Percentiles rank a stretch among this genome's conserved stretches.
These are phyloP conservation scores for Epichloe baconii DNA, from an alignment of 2,329 filamentous ascomycete species.

Conservation along the genomic window DNA sequence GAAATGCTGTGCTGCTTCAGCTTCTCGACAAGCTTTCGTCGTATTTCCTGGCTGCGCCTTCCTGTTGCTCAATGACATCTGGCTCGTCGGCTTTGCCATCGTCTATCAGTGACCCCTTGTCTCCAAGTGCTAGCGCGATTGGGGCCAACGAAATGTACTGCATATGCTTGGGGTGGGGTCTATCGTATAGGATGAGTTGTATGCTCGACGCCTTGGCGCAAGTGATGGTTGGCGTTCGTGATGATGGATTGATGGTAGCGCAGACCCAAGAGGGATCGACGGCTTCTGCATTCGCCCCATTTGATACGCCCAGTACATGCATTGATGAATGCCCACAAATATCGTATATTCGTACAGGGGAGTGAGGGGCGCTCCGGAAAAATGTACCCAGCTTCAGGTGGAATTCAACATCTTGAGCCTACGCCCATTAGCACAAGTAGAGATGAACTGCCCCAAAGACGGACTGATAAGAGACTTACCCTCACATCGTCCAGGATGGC, in stretches of 20 bases:
- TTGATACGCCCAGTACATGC: conserved; percentile 76
- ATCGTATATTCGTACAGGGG: conserved; percentile 66
- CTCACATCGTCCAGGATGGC: conserved; percentile 84
- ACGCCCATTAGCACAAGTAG: neutral
- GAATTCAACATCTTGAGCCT: conserved; percentile 73
- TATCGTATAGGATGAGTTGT: conserved; percentile 80
- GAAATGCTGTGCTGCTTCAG: conserved; percentile 77
- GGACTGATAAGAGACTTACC: conserved; percentile 36
- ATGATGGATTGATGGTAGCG: conserved; percentile 38
- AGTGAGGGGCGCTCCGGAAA: conserved; percentile 69
- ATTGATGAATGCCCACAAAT: conserved; percentile 73
- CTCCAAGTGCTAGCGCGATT: conserved; percentile 73
- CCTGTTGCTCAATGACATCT: conserved; percentile 60
- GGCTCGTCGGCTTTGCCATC: conserved; percentile 31
- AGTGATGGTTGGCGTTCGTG: conserved; percentile 54
- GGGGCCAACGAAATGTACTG: conserved; percentile 89
- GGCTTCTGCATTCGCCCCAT: conserved; percentile 38
- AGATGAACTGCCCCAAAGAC: neutral
- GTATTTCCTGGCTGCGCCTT: conserved; percentile 45
- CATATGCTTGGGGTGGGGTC: conserved; percentile 77
- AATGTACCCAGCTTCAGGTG: conserved; percentile 75
- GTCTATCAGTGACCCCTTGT: conserved; percentile 41
- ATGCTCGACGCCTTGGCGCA: conserved; percentile 61
- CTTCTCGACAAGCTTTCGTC: conserved; percentile 64
- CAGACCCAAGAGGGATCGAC: conserved; percentile 58